Percentiles rank a stretch among this genome's conserved stretches.
Conservation (phyloP, 2,329 filamentous ascomycete species). For the Neofusicoccum parvum region DNA sequence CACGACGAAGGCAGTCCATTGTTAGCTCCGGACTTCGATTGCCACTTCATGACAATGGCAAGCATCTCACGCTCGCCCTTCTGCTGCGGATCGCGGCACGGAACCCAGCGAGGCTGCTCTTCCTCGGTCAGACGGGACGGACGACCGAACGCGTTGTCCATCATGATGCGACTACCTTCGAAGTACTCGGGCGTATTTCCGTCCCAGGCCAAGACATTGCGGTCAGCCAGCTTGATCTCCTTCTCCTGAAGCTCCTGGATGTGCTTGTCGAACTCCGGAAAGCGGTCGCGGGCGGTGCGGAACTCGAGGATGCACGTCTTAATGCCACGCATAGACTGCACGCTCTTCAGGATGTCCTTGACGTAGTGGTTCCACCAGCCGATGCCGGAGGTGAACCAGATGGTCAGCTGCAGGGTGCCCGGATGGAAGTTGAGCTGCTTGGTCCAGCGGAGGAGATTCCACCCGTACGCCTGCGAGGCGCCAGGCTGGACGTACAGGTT, state of each 20-base stretch:
- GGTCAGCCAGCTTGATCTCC: background rate
- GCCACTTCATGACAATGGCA: background rate
- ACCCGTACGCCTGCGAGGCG: background rate
- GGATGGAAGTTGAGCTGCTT: slow-evolving; percentile 1
- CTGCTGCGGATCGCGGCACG: background rate
- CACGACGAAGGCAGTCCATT: background rate
- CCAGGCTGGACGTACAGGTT: slow-evolving; percentile 9
- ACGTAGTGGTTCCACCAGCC: slow-evolving; percentile 2
- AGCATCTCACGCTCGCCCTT: slow-evolving; percentile 5
- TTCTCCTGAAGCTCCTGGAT: background rate
- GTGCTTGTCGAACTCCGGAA: background rate
- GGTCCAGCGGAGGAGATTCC: slow-evolving; percentile 7
- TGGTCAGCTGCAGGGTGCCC: slow-evolving; percentile 8
- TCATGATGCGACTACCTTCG: slow-evolving; percentile 9
- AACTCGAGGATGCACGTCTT: background rate
- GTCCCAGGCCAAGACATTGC: background rate
- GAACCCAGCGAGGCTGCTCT: slow-evolving; percentile 1
- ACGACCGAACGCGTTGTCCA: background rate
- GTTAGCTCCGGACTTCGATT: background rate
- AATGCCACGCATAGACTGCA: background rate
- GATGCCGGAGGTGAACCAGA: slow-evolving; percentile 3
- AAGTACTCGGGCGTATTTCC: background rate
- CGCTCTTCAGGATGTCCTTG: background rate
- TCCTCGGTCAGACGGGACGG: background rate
- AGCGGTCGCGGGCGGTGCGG: slow-evolving; percentile 1